Base-by-base conservation (phyloP, 805 yeast species). In the Cyberlindnera nakhonratchasimensis region DNA sequence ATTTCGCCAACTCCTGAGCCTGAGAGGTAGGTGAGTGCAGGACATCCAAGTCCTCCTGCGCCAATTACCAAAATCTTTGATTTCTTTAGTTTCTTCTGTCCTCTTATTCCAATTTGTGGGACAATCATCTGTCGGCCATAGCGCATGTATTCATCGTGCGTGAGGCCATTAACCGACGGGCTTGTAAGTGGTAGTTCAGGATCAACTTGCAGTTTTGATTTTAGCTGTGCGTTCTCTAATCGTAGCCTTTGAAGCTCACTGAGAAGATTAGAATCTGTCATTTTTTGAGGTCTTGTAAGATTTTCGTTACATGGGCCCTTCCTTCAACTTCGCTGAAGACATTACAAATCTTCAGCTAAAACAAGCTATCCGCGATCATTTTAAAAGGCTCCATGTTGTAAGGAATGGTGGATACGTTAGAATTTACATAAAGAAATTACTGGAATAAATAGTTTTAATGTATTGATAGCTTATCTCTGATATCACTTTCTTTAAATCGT, bases 91-190 rank as follows among this genome's bases (percentile, higher is more conserved):
- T 64, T 67, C 7, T 73, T 39, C 59, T 93, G 99, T 2, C 79
- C 72, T 2, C 62, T 44, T 3, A 65, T 39, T 1, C 60, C 58
- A 38, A 89, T 69, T 44, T 78, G 84, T 3, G 95, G 93, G 2
- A 93, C 96, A 20, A 90, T 79, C 91, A 93, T 84, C 57, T 93
- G 99, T 40, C 99, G 74, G 4, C 99, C 98, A 62, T 93, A 93
- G 28, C 97, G 66, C 23, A 62, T 65, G 60, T 80, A 89, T 60
- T 93, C 99, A 29, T 82, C 86, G 16, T 74, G 59, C 2, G 78
- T 43, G 10, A 57, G 46, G 34, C 47, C 48, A 30, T 38, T 23
- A 23, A 23, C 25, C 2, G 85, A 66, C 1, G 69, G 67, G 14
- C 63, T 23, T 23, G 8, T 11, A 23, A 23, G 25, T 8, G 25